Evolutionary conservation across 2,329 filamentous ascomycete species (phyloP).

Genomic region (Hawksworthiomyces lignivorus): DNA sequence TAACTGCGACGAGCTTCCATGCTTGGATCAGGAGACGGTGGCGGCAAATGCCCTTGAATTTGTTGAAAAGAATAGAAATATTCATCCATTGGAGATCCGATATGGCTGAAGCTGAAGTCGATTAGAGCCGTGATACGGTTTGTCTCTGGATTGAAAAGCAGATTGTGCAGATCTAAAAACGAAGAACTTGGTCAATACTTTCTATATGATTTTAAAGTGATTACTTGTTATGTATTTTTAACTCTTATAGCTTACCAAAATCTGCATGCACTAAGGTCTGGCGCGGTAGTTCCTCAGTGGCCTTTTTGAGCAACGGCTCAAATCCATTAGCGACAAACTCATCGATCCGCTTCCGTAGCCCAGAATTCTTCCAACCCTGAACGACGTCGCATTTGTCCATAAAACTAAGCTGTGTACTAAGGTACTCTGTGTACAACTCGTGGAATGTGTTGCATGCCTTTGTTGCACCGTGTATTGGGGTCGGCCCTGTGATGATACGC

Average conservation of each 20-base stretch:
- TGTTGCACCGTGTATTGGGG: conserved; percentile 24
- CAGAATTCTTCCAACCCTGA: conserved; percentile 24
- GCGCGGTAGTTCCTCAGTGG: conserved; percentile 12
- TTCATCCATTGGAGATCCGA: conserved; percentile 11
- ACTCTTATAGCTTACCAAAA: conserved; percentile 18
- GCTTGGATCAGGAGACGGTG: background rate
- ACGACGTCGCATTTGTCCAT: conserved; percentile 21
- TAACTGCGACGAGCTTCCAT: too few relatives aligned
- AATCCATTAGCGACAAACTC: conserved; percentile 20
- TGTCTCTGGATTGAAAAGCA: conserved; percentile 20
- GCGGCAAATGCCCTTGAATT: background rate
- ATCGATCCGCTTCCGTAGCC: conserved; percentile 22
- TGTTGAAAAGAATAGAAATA: conserved; percentile 12
- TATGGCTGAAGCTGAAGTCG: conserved; percentile 13
- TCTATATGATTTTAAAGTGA: too few relatives aligned
- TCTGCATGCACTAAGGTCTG: conserved; percentile 23
- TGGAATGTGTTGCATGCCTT: conserved; percentile 22
- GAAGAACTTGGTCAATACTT: background rate
- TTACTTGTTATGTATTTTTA: background rate
- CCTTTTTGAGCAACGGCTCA: conserved; percentile 16
- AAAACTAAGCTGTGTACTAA: background rate
- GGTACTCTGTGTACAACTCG: conserved; percentile 17
- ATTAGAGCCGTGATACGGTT: conserved; percentile 21
- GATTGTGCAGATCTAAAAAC: conserved; percentile 15
- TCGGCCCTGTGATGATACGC: conserved; percentile 22